Base-by-base conservation (phyloP, 2,329 filamentous ascomycete species). In the Pseudopithomyces chartarum region DNA sequence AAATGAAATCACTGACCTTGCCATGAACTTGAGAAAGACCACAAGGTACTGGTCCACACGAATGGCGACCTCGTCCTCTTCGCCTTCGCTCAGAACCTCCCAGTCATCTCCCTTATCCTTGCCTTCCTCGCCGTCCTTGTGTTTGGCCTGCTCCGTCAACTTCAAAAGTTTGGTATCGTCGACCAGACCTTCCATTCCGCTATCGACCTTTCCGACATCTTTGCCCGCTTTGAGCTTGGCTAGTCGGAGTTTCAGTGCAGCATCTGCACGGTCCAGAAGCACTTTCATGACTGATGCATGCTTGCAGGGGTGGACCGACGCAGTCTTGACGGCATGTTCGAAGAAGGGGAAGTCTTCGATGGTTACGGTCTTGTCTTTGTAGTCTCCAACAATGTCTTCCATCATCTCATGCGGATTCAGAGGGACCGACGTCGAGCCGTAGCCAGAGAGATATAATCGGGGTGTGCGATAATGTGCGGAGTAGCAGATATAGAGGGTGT, bases 231-330 rank as follows among this genome's bases (percentile, higher is more conserved):
- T 87, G 57, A 95, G 82, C 82, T 93, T 96, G 68, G 94, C 90
- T 43, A 92, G 85, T 20, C 94, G 88, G 52, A 96, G 85, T 76
- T 97, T 96, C 52, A 98, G 84, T 0, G 94, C 94, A 20, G 92
- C 92, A 73, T 99, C 94, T 45, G 95, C 95, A 34, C 95, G 91
- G 77, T 98, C 95, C 38, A 99, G 88, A 4, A 99, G 86, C 20
- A 91, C 91, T 80, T 98, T 99, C 95, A 99, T 99, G 66, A 99
- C 95, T 26, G 90, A 90, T 10, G 95, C 95, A 74, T 99, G 95
- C 75, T 95, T 96, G 85, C 95, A 99, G 3, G 95, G 95, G 73
- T 99, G 95, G 13, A 99, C 91, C 32, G 90, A 95, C 33, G 94
- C 95, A 86, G 97, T 99, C 82, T 97, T 97, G 73, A 97, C 87